A percentile compares a stretch with the other conserved stretches of the same genome.
These are phyloP conservation scores for Zygnema circumcarinatum DNA, from an alignment of 139 green algal genomes.

Conservation along the genomic window DNA sequence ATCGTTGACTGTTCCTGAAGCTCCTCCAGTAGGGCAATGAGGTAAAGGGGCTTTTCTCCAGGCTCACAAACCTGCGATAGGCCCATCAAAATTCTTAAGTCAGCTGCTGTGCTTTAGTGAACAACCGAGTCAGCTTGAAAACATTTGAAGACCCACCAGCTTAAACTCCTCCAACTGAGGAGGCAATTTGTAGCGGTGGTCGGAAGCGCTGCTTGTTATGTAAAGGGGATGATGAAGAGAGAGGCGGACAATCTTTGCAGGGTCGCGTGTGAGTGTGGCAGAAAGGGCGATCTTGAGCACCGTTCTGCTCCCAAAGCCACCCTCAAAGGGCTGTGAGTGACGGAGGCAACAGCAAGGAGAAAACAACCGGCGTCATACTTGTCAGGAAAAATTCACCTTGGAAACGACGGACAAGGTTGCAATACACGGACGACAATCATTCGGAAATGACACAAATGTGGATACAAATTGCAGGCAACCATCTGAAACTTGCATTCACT, in stretches of 20 bases:
- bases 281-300: conserved; percentile 87
- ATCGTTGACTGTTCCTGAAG: conserved; percentile 66
- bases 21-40: conserved; percentile 52
- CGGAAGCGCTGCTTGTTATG: conserved; percentile 66
- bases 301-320: conserved; percentile 39
- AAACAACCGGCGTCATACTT: no score
- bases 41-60: conserved; percentile 52
- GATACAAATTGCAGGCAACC: no score
- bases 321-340: neutral
- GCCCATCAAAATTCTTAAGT: neutral
- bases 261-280: conserved; percentile 90
- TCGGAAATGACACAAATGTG: no score
- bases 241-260: conserved; percentile 72
- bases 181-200: conserved; percentile 76
- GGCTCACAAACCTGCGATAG: conserved; percentile 48
- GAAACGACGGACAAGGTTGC: no score
- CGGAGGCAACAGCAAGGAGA: neutral
- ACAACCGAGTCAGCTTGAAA: neutral
- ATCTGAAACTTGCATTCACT: no score
- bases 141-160: conserved; percentile 64
- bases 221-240: conserved; percentile 79
- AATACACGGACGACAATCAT: no score
- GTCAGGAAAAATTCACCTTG: no score
- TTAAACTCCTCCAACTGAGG: conserved; percentile 77
- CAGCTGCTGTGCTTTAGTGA: neutral